phyloP scores from a whole-genome alignment of 179 eudicot genomes.

The Beta corolliflora region DNA sequence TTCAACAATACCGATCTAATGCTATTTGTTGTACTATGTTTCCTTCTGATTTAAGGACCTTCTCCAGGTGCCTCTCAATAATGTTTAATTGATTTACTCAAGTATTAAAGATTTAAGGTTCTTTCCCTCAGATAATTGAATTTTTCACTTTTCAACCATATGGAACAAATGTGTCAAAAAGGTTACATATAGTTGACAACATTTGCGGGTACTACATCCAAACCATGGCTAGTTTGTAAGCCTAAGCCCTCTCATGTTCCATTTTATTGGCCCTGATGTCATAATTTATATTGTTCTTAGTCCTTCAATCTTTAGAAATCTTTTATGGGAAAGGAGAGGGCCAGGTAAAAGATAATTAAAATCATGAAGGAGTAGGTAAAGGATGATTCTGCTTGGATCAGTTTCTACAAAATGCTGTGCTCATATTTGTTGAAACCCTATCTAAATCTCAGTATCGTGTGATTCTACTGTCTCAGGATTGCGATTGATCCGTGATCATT shows the following conservation, averaged over 20 bases:
- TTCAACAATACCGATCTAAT: no score
- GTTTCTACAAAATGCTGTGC: no score
- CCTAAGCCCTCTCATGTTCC: not conserved
- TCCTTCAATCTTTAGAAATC: not conserved
- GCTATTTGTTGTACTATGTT: not conserved
- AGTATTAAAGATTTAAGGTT: not conserved
- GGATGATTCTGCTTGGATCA: no score
- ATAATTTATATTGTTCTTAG: not conserved
- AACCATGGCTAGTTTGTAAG: not conserved
- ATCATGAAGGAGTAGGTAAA: no score
- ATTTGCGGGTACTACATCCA: not conserved
- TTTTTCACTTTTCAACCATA: not conserved
- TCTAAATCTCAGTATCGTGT: no score
- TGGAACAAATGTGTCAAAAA: not conserved
- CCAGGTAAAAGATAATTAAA: no score
- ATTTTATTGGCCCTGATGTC: not conserved
- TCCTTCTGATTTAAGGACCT: not conserved
- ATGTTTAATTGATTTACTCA: not conserved
- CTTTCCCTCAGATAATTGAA: not conserved
- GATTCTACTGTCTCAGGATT: no score
- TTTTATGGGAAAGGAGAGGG: not conserved
- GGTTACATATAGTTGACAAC: constrained; percentile 9
- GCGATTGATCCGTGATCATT: no score
- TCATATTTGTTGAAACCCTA: no score
- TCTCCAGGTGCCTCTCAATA: not conserved